Base-by-base conservation (phyloP, 352 stramenopile species). In the Plasmopara viticola region DNA sequence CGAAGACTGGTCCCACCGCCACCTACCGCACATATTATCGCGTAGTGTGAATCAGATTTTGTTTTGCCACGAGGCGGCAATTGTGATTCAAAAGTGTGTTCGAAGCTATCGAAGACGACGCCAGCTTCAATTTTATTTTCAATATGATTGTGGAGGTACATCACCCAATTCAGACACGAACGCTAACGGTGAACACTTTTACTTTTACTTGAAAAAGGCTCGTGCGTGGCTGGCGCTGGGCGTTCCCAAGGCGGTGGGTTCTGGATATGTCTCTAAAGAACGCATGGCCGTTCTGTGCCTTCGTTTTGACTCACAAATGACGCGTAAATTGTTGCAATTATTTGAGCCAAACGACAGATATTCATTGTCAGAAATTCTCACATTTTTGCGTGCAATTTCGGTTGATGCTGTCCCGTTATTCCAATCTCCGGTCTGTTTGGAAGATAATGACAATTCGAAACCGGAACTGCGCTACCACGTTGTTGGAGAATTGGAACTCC, bases 401-500 rank as follows among this genome's bases (percentile, higher is more conserved):
- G 10, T 18, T 7, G 78, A 86, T 45, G 55, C 62, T 5, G 39
- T 60, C 5, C 56, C 69, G 2, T 60, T 84, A 14, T 35, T 82
- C 12, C 37, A 58, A 14, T 71, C 61, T 37, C 33, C 49, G 48
- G 37, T 51, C 15, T 68, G 58, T 18, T 14, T 47, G 1, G 33
- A 53, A 33, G 66, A 62, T 39, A 56, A 67, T 29, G 42, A 48
- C 2, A 53, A 51, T 5, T 18, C 49, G 6, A 60, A 53, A 7
- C 39, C 38, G 8, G 48, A 57, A 18, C 49, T 62, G 2, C 34
- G 53, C n/a, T 66, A 68, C 12, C 44, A 75, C 18, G 72, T 84
- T 30, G 69, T 86, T 9, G 72, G 68, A 15, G 75, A 83, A 64
- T 53, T 74, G 31, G 73, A 87, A 12, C 59, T 89, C 6, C 64